Conservation (phyloP, 2,329 filamentous ascomycete species). For the Cladosporium sp. region DNA sequence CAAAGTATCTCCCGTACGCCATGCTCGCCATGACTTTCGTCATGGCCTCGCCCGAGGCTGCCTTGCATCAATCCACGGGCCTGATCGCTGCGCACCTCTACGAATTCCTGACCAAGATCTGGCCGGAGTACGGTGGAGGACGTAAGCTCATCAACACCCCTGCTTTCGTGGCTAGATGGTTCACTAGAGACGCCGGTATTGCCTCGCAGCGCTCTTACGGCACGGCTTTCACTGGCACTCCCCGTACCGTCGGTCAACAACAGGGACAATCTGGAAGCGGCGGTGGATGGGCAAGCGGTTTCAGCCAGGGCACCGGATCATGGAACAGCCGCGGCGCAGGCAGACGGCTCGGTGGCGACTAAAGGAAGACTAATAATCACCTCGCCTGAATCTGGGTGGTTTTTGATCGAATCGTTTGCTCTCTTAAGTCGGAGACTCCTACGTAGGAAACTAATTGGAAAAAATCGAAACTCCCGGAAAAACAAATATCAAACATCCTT, state of each 20-base stretch:
- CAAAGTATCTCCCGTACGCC: conserved; percentile 74
- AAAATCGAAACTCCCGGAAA: too few species aligned
- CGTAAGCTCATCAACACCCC: conserved; percentile 73
- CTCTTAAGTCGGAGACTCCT: too few species aligned
- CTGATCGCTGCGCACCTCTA: conserved; percentile 83
- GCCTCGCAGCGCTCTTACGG: conserved; percentile 55
- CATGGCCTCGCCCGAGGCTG: conserved; percentile 53
- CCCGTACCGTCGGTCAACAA: conserved; percentile 26
- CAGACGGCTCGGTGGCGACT: conserved; percentile 11
- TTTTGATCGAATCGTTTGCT: too few species aligned
- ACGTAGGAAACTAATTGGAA: too few species aligned
- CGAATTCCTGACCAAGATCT: conserved; percentile 84
- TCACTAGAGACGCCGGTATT: conserved; percentile 46
- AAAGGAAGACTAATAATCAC: too few species aligned
- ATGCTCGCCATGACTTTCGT: conserved; percentile 74
- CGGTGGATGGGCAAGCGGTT: conserved; percentile 29
- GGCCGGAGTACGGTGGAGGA: conserved; percentile 84
- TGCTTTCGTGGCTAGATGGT: conserved; percentile 62
- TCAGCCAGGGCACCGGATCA: conserved; percentile 16
- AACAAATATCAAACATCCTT: too few species aligned
- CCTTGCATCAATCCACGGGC: conserved; percentile 68
- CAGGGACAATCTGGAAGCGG: conserved; percentile 25
- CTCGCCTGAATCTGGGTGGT: too few species aligned
- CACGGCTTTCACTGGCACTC: conserved; percentile 51
- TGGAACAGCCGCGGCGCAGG: conserved; percentile 12